A percentile compares a stretch with the other conserved stretches of the same genome.
Evolutionary conservation across 2,329 filamentous ascomycete genomes (phyloP).

Genomic region (Arthrocladium fulminans): DNA sequence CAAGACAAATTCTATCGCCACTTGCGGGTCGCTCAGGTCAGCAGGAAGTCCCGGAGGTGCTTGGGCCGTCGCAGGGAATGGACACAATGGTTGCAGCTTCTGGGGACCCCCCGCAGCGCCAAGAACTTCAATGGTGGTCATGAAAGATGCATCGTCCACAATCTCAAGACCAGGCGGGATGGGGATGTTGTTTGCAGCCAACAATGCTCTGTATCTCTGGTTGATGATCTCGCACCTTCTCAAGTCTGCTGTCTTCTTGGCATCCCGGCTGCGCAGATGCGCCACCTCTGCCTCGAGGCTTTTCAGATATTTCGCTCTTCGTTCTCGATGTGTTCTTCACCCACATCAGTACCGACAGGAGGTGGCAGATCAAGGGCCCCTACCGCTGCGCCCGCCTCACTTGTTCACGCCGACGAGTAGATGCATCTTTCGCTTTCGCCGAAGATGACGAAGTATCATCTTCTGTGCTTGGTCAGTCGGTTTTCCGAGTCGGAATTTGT

Average conservation of each 20-base stretch:
- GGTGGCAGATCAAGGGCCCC: too few relatives aligned
- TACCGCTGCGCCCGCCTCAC: constrained; percentile 26
- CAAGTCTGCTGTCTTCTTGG: constrained; percentile 7
- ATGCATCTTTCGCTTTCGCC: neutral
- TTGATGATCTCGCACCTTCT: constrained; percentile 15
- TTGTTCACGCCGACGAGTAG: constrained; percentile 24
- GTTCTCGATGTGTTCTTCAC: constrained; percentile 25
- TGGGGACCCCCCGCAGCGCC: neutral
- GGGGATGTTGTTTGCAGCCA: constrained; percentile 14
- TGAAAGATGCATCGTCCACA: neutral
- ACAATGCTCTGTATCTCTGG: constrained; percentile 17
- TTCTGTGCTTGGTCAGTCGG: neutral
- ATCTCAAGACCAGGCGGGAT: constrained; percentile 10
- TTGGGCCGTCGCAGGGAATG: too few relatives aligned
- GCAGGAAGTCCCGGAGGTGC: constrained; percentile 13
- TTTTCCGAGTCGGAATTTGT: neutral
- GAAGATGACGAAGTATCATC: neutral
- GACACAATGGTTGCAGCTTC: neutral
- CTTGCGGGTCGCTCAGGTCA: constrained; percentile 24
- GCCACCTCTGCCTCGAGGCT: constrained; percentile 25
- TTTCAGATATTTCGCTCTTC: constrained; percentile 27
- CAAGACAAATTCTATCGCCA: constrained; percentile 28
- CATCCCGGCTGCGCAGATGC: constrained; percentile 23
- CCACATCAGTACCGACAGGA: neutral
- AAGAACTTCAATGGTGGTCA: neutral